Conservation (phyloP, 202 grass and related monocot species). For the Setaria italica region DNA sequence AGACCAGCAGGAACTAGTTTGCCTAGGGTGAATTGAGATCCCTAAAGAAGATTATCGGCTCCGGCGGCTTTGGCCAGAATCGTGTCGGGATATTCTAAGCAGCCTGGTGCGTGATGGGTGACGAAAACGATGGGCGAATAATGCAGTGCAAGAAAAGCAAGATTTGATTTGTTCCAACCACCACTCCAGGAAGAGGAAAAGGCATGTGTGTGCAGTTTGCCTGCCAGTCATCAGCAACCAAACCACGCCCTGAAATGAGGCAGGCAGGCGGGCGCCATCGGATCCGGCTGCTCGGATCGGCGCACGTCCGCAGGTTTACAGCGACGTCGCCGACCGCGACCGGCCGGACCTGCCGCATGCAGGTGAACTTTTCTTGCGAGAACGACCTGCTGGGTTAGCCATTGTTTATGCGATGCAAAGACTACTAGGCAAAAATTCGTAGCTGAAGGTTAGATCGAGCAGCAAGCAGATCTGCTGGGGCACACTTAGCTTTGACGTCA, state of each 20-base stretch:
- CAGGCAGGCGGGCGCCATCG: not conserved
- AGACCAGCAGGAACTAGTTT: not conserved
- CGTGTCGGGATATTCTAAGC: slow-evolving; percentile 3
- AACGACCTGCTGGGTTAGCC: not conserved
- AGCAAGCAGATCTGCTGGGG: not conserved
- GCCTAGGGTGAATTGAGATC: slow-evolving; percentile 2
- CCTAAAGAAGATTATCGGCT: slow-evolving; percentile 6
- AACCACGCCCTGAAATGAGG: slow-evolving; percentile 12
- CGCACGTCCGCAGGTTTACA: slow-evolving; percentile 10
- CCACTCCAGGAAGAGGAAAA: not conserved
- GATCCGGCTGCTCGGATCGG: slow-evolving; percentile 25
- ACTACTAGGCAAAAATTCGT: not conserved
- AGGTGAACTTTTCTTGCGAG: not conserved
- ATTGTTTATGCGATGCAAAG: not conserved
- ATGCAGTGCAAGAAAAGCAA: not conserved
- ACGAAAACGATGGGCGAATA: not conserved
- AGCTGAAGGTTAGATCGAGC: not conserved
- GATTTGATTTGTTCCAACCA: slow-evolving; percentile 36
- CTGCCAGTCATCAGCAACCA: slow-evolving; percentile 14
- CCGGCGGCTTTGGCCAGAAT: not conserved
- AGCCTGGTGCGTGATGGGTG: not conserved
- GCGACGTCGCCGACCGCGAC: not conserved
- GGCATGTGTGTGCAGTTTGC: not conserved
- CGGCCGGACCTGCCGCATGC: too few relatives aligned
- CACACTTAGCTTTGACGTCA: not conserved